These are phyloP conservation scores for Colletotrichum graminicola DNA, from an alignment of 2,329 filamentous ascomycete genomes.

Conservation along the genomic window DNA sequence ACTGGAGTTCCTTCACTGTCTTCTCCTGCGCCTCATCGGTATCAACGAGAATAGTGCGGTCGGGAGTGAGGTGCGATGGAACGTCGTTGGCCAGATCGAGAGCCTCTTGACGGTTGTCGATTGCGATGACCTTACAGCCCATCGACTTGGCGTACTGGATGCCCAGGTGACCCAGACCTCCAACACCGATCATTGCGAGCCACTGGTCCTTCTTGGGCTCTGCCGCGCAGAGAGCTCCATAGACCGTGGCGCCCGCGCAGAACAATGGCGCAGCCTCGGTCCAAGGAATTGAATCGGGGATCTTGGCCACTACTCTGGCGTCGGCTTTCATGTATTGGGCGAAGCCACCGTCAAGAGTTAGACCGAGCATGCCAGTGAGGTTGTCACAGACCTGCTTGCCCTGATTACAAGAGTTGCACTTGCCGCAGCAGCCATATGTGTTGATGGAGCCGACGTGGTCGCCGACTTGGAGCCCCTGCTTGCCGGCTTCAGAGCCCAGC, in stretches of 20 bases:
- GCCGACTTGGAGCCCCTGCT: slow-evolving; percentile 57
- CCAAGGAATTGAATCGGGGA: slow-evolving; percentile 45
- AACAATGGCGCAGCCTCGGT: slow-evolving; percentile 47
- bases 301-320: slow-evolving; percentile 44
- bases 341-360: slow-evolving; percentile 46
- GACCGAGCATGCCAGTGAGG: slow-evolving; percentile 45
- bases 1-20: slow-evolving; percentile 34
- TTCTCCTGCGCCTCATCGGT: slow-evolving; percentile 35
- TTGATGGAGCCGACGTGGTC: slow-evolving; percentile 63
- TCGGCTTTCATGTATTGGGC: slow-evolving; percentile 47
- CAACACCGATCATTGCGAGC: slow-evolving; percentile 47
- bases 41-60: slow-evolving; percentile 35
- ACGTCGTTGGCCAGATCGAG: slow-evolving; percentile 40
- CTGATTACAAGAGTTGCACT: slow-evolving; percentile 44
- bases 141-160: slow-evolving; percentile 46
- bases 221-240: slow-evolving; percentile 42
- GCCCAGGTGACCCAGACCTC: slow-evolving; percentile 46
- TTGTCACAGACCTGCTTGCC: slow-evolving; percentile 45
- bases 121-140: slow-evolving; percentile 45
- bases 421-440: slow-evolving; percentile 44
- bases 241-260: slow-evolving; percentile 48
- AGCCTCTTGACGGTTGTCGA: slow-evolving; percentile 44
- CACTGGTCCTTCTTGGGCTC: slow-evolving; percentile 42
- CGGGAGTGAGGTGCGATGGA: slow-evolving; percentile 38
- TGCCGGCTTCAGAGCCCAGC: slow-evolving; percentile 57